These are phyloP conservation scores for Trypanosoma congolense DNA, from an alignment of 208 protist species.

Conservation along the genomic window DNA sequence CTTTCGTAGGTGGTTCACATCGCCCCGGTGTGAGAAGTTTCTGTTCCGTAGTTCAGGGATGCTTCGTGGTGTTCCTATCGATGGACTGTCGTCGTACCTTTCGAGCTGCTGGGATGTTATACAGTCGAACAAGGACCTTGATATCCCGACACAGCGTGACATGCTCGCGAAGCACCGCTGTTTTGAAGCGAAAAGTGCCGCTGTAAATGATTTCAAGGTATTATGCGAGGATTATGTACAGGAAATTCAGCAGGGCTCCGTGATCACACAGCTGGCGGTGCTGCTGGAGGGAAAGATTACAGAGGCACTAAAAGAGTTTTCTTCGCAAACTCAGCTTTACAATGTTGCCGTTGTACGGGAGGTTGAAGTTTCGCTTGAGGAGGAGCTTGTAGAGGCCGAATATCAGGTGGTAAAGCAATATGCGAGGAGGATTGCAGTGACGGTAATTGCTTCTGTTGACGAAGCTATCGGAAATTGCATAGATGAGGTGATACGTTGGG, in stretches of 20 bases:
- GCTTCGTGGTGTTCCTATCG: constrained; percentile 81
- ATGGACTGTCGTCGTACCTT: constrained; percentile 82
- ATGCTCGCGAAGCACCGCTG: constrained; percentile 95
- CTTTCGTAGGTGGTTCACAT: constrained; percentile 62
- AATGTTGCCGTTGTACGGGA: constrained; percentile 35
- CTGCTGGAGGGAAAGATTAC: constrained; percentile 59
- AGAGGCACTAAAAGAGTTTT: constrained; percentile 34
- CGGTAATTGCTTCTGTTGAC: constrained; percentile 48
- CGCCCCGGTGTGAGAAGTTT: constrained; percentile 36
- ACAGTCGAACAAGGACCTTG: constrained; percentile 92
- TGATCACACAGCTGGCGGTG: constrained; percentile 48
- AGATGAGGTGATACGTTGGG: constrained; percentile 44
- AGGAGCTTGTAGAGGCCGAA: constrained; percentile 41
- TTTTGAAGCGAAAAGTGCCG: constrained; percentile 74
- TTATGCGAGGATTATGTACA: constrained; percentile 48
- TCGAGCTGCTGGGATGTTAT: constrained; percentile 92
- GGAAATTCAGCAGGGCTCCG: constrained; percentile 50
- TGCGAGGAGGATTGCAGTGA: constrained; percentile 46
- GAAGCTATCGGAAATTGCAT: constrained; percentile 37
- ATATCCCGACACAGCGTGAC: constrained; percentile 95
- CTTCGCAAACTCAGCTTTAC: constrained; percentile 66
- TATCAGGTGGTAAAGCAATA: constrained; percentile 48
- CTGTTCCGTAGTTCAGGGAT: constrained; percentile 63
- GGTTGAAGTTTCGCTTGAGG: constrained; percentile 40
- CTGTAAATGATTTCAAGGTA: constrained; percentile 41